phyloP scores from a whole-genome alignment of 2,329 filamentous ascomycete species.

The Fusarium albosuccineum region DNA sequence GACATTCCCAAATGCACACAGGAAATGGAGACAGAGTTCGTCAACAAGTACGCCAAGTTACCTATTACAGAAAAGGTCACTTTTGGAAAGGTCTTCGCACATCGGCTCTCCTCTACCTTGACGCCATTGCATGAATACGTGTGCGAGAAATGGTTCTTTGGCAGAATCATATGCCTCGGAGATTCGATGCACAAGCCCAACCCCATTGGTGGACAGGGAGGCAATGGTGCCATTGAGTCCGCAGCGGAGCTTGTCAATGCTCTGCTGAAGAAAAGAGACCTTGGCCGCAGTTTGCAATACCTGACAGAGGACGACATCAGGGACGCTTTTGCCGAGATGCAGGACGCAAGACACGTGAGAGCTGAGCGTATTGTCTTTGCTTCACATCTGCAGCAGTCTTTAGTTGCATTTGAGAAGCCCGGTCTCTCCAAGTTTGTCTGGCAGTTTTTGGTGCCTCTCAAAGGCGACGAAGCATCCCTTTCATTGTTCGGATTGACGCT shows the following conservation, averaged over 20 bases:
- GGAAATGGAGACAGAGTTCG: slow-evolving; percentile 41
- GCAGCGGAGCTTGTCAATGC: background rate
- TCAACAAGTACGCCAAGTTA: background rate
- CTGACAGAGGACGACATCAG: background rate
- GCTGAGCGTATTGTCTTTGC: background rate
- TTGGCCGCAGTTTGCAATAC: background rate
- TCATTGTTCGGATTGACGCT: background rate
- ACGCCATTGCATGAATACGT: slow-evolving; percentile 53
- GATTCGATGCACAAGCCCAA: slow-evolving; percentile 55
- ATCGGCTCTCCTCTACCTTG: slow-evolving; percentile 39
- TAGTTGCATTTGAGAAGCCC: background rate
- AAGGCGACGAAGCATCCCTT: background rate
- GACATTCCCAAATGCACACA: background rate
- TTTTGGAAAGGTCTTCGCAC: background rate
- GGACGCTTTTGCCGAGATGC: background rate
- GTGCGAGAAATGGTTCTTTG: slow-evolving; percentile 54
- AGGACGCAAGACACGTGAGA: background rate
- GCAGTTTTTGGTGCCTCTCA: background rate
- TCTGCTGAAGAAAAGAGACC: background rate
- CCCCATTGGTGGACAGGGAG: background rate
- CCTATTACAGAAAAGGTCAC: background rate
- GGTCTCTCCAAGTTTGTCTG: background rate
- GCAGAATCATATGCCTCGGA: slow-evolving; percentile 55
- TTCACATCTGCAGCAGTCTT: background rate
- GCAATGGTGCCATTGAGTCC: background rate